Percentiles rank a stretch among this genome's conserved stretches.
Conservation (phyloP, 768 basidiomycete genomes). For the Suillus ampliporus region DNA sequence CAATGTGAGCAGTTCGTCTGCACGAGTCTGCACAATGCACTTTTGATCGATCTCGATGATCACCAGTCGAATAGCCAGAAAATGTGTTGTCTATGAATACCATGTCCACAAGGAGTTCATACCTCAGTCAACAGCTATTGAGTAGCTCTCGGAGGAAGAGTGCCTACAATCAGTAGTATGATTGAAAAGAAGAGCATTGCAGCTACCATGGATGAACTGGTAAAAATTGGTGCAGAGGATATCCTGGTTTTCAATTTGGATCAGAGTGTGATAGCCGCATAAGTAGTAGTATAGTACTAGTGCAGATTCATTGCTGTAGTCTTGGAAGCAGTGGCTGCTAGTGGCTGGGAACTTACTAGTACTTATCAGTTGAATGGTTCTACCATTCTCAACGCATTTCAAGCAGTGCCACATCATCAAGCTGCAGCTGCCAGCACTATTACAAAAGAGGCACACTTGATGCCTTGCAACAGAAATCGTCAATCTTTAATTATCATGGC, state of each 20-base stretch:
- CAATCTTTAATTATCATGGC: slow-evolving; percentile 21
- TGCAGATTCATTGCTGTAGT: neutral
- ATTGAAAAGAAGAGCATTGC: slow-evolving; percentile 85
- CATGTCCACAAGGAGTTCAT: slow-evolving; percentile 79
- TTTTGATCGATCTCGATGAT: slow-evolving; percentile 74
- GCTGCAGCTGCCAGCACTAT: too few relatives aligned
- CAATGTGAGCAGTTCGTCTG: slow-evolving; percentile 97
- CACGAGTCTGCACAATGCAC: slow-evolving; percentile 53
- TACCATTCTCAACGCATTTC: too few relatives aligned
- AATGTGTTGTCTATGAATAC: slow-evolving; percentile 91
- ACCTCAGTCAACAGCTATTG: slow-evolving; percentile 61
- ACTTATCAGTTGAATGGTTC: too few relatives aligned
- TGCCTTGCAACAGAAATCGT: neutral
- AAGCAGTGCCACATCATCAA: too few relatives aligned
- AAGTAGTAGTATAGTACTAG: too few relatives aligned
- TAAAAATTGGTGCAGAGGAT: slow-evolving; percentile 86
- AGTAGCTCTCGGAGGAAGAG: slow-evolving; percentile 91
- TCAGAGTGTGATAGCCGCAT: slow-evolving; percentile 66
- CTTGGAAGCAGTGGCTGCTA: too few relatives aligned
- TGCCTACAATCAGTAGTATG: slow-evolving; percentile 92
- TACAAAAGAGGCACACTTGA: neutral
- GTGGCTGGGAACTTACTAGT: too few relatives aligned
- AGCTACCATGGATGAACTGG: slow-evolving; percentile 86
- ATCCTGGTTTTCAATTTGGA: slow-evolving; percentile 88
- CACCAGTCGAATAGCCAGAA: slow-evolving; percentile 82